These are phyloP conservation scores for Xylariaceae sp. DNA, from an alignment of 2,329 filamentous ascomycete species.

Conservation along the genomic window DNA sequence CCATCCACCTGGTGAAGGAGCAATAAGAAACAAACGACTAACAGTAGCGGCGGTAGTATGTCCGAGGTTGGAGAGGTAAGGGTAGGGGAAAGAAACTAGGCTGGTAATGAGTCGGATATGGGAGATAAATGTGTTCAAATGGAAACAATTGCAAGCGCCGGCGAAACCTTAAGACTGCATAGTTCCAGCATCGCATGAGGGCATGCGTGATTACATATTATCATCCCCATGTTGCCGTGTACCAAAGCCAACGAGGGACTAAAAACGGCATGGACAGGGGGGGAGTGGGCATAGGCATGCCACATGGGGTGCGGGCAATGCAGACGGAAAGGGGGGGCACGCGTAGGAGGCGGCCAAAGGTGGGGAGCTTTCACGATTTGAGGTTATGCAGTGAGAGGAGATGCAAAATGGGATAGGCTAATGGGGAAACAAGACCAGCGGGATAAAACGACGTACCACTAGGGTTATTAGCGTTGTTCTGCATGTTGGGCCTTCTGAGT, in stretches of 20 bases:
- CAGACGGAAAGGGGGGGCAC: not conserved
- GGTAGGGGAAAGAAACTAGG: no score
- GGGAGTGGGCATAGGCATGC: slow-evolving; percentile 1
- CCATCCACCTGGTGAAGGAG: no score
- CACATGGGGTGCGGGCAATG: slow-evolving; percentile 18
- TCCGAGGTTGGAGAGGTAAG: no score
- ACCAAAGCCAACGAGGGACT: slow-evolving; percentile 16
- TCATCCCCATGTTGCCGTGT: slow-evolving; percentile 16
- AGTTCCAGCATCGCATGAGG: no score
- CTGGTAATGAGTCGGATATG: no score
- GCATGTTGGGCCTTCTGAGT: slow-evolving; percentile 29
- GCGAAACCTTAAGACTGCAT: no score
- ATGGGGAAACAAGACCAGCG: slow-evolving; percentile 10
- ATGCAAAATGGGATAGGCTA: slow-evolving; percentile 15
- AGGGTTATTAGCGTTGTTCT: slow-evolving; percentile 25
- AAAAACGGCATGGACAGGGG: slow-evolving; percentile 4
- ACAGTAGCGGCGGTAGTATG: no score
- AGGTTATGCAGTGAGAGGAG: slow-evolving; percentile 20
- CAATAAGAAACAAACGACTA: no score
- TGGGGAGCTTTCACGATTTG: slow-evolving; percentile 2
- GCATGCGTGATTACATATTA: not conserved
- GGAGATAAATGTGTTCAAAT: no score
- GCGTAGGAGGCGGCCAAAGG: not conserved
- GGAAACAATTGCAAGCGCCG: no score
- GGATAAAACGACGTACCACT: slow-evolving; percentile 26